phyloP scores from a whole-genome alignment of 768 basidiomycete species.

The Lyophyllum atratum region DNA sequence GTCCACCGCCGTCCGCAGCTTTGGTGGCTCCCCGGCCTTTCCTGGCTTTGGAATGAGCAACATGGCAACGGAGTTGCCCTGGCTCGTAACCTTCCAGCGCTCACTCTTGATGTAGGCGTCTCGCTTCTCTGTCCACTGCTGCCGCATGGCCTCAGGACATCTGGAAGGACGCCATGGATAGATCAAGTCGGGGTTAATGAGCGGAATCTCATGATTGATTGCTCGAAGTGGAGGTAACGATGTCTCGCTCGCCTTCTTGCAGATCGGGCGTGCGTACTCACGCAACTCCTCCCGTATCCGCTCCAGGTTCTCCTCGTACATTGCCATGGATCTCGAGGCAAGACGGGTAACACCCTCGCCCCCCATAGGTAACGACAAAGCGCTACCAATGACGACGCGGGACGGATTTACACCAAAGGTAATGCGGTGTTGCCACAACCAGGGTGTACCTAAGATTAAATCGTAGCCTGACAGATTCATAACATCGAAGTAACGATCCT shows the following conservation, averaged over 20 bases:
- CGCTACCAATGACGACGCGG: not conserved
- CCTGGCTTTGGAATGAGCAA: not conserved
- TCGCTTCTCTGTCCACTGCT: slow-evolving; percentile 12
- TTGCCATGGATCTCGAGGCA: slow-evolving; percentile 1
- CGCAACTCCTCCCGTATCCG: not conserved
- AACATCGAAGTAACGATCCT: slow-evolving; percentile 19
- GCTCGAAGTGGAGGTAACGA: slow-evolving; percentile 24
- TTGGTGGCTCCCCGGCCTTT: not conserved
- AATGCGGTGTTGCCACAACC: slow-evolving; percentile 3
- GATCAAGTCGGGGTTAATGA: slow-evolving; percentile 29
- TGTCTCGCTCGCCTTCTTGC: not conserved
- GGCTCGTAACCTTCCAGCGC: slow-evolving; percentile 3
- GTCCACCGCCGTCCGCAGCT: not conserved
- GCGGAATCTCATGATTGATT: slow-evolving; percentile 38
- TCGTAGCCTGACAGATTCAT: slow-evolving; percentile 6
- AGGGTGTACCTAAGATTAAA: not conserved
- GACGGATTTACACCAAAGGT: not conserved
- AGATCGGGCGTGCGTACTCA: not conserved
- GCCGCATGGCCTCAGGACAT: slow-evolving; percentile 11
- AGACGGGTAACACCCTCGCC: not conserved
- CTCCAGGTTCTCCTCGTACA: not conserved
- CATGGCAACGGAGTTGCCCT: not conserved
- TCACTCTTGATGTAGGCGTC: slow-evolving; percentile 5
- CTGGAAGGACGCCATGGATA: slow-evolving; percentile 22
- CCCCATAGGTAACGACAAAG: not conserved